phyloP scores from a whole-genome alignment of 495 filamentous ascomycete genomes.

The Penicillium turbatum region DNA sequence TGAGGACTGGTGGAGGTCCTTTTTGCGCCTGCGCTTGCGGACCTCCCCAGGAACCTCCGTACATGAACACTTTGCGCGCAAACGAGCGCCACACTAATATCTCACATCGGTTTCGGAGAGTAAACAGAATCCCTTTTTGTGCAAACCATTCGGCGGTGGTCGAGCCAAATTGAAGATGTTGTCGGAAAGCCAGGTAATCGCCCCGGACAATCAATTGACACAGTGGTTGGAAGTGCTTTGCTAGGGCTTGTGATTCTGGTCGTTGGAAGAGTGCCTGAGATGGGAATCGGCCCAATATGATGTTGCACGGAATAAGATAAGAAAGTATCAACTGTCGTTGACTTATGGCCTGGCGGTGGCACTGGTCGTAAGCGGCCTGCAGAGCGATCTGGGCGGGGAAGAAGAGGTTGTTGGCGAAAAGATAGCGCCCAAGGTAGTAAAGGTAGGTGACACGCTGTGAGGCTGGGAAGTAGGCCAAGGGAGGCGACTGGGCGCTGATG shows the following conservation, averaged over 20 bases:
- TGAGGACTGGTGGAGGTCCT: conserved; percentile 42
- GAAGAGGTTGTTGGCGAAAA: conserved; percentile 78
- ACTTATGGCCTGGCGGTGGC: conserved; percentile 57
- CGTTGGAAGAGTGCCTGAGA: conserved; percentile 57
- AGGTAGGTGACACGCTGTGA: conserved; percentile 86
- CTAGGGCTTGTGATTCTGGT: conserved; percentile 68
- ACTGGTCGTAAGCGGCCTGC: conserved; percentile 75
- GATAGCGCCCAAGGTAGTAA: conserved; percentile 89
- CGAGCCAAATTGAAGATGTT: conserved; percentile 53
- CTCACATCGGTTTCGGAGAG: conserved; percentile 68
- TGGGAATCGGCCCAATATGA: conserved; percentile 84
- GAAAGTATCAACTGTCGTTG: conserved; percentile 79
- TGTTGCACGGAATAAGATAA: conserved; percentile 77
- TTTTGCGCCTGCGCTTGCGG: conserved; percentile 33
- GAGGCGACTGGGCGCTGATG: conserved; percentile 76
- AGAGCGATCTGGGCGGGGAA: conserved; percentile 67
- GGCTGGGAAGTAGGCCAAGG: conserved; percentile 74
- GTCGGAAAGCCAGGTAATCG: conserved; percentile 71
- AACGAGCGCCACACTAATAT: conserved; percentile 82
- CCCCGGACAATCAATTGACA: conserved; percentile 70
- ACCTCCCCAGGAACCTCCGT: conserved; percentile 52
- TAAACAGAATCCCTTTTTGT: conserved; percentile 66
- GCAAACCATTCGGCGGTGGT: conserved; percentile 64
- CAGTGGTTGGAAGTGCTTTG: conserved; percentile 67
- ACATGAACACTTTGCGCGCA: conserved; percentile 68